phyloP scores from a whole-genome alignment of 2,329 filamentous ascomycete species.

The Colletotrichum noveboracense region DNA sequence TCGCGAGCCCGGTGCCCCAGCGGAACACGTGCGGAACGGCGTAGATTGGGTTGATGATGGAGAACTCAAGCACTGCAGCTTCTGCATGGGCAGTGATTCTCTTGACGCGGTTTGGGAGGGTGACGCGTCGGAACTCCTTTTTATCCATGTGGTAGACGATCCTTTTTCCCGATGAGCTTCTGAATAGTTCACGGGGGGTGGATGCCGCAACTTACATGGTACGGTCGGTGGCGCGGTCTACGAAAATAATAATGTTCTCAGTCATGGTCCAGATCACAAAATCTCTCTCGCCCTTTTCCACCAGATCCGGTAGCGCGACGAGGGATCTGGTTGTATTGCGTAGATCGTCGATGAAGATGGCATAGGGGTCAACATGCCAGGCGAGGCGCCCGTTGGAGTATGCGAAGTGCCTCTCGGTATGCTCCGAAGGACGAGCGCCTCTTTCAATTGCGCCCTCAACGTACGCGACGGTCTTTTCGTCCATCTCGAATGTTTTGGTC shows the following conservation, averaged over 20 bases:
- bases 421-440: neutral
- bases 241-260: neutral
- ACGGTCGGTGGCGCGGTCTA: neutral
- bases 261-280: neutral
- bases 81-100: neutral
- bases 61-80: neutral
- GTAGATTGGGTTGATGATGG: neutral
- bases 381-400: neutral
- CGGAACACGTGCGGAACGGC: neutral
- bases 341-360: conserved; percentile 10
- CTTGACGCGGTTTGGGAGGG: neutral
- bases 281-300: neutral
- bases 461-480: neutral
- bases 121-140: neutral
- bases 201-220: neutral
- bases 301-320: neutral
- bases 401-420: neutral
- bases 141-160: neutral
- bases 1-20: neutral
- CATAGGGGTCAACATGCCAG: neutral
- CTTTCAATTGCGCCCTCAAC: neutral
- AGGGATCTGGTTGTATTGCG: neutral
- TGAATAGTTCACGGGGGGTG: neutral
- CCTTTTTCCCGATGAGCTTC: neutral
- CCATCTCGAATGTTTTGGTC: neutral